A percentile compares a stretch with the other conserved stretches of the same genome.
Conservation (phyloP, 2,329 filamentous ascomycete genomes). For the Paracorniculantispora psalliotae region DNA sequence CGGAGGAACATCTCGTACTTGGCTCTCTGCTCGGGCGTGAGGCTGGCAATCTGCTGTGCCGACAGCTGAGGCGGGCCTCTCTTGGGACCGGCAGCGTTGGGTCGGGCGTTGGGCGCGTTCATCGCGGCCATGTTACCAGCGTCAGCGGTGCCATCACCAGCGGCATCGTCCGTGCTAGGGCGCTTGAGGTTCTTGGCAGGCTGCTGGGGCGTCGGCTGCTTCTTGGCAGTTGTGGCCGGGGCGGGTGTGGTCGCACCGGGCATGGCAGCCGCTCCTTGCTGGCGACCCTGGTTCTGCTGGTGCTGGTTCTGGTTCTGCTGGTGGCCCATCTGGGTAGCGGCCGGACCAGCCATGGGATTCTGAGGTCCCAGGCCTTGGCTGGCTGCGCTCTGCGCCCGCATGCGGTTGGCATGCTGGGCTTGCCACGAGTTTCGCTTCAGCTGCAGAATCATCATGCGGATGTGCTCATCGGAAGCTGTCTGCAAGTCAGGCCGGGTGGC, state of each 20-base stretch:
- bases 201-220: slow-evolving; percentile 15
- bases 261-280: slow-evolving; percentile 26
- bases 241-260: slow-evolving; percentile 1
- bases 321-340: slow-evolving; percentile 15
- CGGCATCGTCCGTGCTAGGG: slow-evolving; percentile 41
- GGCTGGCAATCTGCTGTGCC: slow-evolving; percentile 32
- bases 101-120: slow-evolving; percentile 15
- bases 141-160: slow-evolving; percentile 38
- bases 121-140: not conserved
- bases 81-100: slow-evolving; percentile 20
- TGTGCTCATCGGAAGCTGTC: slow-evolving; percentile 30
- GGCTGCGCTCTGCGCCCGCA: slow-evolving; percentile 22
- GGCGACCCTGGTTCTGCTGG: slow-evolving; percentile 26
- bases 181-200: slow-evolving; percentile 47
- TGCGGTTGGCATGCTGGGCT: slow-evolving; percentile 24
- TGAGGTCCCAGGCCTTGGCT: slow-evolving; percentile 13
- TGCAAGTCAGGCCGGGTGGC: slow-evolving; percentile 21
- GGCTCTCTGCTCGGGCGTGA: slow-evolving; percentile 41
- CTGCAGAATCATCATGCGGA: slow-evolving; percentile 27
- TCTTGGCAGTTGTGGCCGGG: slow-evolving; percentile 24
- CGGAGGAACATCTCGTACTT: slow-evolving; percentile 38
- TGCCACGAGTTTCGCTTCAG: slow-evolving; percentile 30
- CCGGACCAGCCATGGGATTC: slow-evolving; percentile 16
- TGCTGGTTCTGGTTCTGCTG: slow-evolving; percentile 17
- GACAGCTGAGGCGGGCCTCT: slow-evolving; percentile 22